Base-by-base conservation (phyloP, 768 basidiomycete species). In the Mycena chlorophos region DNA sequence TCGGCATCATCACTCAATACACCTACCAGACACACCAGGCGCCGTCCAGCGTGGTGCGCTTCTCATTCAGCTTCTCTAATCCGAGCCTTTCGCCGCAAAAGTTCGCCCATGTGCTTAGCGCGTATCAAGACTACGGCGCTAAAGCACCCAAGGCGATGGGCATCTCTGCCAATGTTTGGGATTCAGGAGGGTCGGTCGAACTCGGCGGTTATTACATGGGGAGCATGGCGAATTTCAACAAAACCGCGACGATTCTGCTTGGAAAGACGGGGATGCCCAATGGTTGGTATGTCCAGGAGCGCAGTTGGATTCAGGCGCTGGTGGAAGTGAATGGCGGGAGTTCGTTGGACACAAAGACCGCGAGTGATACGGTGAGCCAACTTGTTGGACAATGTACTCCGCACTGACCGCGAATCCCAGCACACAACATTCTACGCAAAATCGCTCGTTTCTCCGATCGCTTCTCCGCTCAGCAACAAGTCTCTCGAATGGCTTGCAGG, bases 1-100 rank as follows among this genome's bases (percentile, higher is more conserved):
- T 65, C 51, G 69, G 61, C 14, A 66, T 73, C 55, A 52, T 69
- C 31, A 69, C 68, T 25, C 55, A 28, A 66, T 64, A 55, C 49
- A 61, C 49, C 29, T 67, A 40, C 46, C 56, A 25, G 20, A 70
- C 71, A 1, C 58, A 64, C 30, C 4, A 45, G 20, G 60, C 47
- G 8, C 60, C 60, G 6, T 13, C 23, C 37, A 47, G 20, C 26
- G 55, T 55, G 22, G 46, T 55, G 26, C 49, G 51, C 1, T 62
- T 49, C 40, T 52, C 57, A 2, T 62, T 26, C 51, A 49, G 51
- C 20, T 62, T 45, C 28, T 43, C 39, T n/a, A 30, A 51, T 34
- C 40, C 43, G 22, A 20, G 22, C 25, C 16, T 25, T 28, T 48
- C 55, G 3, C 22, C 49, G 3, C 43, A 42, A 5, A 25, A 14